These are phyloP conservation scores for Salix exigua DNA, from an alignment of 345 rosid species.

Conservation along the genomic window DNA sequence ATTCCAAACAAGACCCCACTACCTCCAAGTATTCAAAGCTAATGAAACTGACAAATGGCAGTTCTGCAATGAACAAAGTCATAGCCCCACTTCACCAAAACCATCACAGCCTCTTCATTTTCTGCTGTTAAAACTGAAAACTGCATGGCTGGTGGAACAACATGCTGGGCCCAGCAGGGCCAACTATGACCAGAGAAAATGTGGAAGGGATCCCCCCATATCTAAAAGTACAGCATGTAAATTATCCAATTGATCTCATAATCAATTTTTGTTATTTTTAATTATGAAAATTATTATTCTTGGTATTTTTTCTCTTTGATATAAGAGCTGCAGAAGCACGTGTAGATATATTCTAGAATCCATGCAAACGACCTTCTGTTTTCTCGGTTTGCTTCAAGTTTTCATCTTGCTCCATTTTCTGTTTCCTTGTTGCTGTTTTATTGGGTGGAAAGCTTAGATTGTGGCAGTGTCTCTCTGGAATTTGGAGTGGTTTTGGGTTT, in stretches of 20 bases:
- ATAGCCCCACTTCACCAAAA: not conserved
- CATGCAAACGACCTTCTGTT: not conserved
- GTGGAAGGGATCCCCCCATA: too few species aligned
- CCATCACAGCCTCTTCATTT: not conserved
- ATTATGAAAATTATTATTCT: not conserved
- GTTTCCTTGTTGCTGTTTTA: not conserved
- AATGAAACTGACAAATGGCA: not conserved
- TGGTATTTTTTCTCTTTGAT: not conserved
- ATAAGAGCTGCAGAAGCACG: not conserved
- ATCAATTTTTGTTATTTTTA: too few species aligned
- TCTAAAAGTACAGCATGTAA: too few species aligned
- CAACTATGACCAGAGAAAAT: not conserved
- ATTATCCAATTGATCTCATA: too few species aligned
- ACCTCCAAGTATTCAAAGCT: not conserved
- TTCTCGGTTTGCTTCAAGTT: conserved; percentile 5
- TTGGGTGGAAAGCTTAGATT: not conserved
- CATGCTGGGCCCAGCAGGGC: not conserved
- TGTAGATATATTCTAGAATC: not conserved
- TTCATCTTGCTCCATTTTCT: not conserved
- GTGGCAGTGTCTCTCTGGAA: conserved; percentile 2
- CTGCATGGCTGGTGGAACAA: not conserved
- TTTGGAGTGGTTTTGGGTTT: conserved; percentile 5
- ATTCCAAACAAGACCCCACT: not conserved
- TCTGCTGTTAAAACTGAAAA: not conserved
- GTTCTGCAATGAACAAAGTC: not conserved